Base-by-base conservation (phyloP, 352 stramenopile genomes). In the Phytophthora citricola region DNA sequence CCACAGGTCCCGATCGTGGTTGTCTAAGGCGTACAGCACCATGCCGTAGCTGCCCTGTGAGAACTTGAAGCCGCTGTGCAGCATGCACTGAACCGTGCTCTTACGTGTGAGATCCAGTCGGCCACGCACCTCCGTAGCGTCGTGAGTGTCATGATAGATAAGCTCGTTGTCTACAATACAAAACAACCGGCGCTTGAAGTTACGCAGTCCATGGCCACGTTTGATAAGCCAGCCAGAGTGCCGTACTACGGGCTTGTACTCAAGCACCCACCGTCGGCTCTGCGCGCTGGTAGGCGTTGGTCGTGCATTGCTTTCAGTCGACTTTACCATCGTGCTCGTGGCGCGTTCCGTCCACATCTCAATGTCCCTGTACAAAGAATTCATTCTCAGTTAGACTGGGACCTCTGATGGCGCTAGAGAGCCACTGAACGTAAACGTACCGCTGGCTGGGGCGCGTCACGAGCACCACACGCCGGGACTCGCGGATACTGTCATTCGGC, bases 151-250 rank as follows among this genome's bases (percentile, higher is more conserved):
- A 58, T 94, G 87, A 63, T 93, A 96, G 58, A 94, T 89, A 36
- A 96, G 81, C 46, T 94, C 86, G 48, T 90, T 78, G 63, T 93
- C 88, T 40, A 94, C 75, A 63, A 96, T 91, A 71, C 83, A 94
- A 45, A 96, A 96, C 26, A 96, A 62, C 20, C 88, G 85, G 20
- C 88, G 85, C 65, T 96, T 96, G 68, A 94, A 96, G 55, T 88
- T 91, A 29, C 84, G 80, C 36, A 91, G 82, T 20, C 85, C 88
- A 43, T 90, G 77, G 27, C 81, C 88, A 17, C 86, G 85, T 48
- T 96, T 96, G 63, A 96, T 93, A 40, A 96, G 82, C 88, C 88
- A 96, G 9, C 88, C 88, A 26, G 88, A 96, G 59, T 94, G 86
- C 1, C 79, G 71, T 8, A 96, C 85, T 5, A 92, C 74, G 1